Evolutionary conservation across 371 early-diverging fungal species (phyloP).

Genomic region (Mucor sp.): DNA sequence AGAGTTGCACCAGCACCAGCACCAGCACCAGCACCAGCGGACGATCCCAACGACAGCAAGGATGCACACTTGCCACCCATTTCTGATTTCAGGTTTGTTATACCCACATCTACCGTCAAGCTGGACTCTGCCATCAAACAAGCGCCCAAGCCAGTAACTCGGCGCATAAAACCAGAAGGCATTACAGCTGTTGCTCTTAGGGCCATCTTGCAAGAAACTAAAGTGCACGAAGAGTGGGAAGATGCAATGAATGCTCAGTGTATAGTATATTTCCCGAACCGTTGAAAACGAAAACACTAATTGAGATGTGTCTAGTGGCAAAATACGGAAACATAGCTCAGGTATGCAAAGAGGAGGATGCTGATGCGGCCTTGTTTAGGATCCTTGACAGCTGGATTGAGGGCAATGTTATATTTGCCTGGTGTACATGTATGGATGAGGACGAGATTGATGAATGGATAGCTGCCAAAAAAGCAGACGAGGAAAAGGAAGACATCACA

Average conservation of each 20-base stretch:
- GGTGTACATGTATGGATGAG: constrained; percentile 18
- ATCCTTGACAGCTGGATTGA: constrained; percentile 22
- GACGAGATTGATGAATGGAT: constrained; percentile 2
- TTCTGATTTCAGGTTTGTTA: neutral
- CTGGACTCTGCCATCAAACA: neutral
- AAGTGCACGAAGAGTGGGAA: neutral
- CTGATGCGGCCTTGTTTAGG: constrained; percentile 6
- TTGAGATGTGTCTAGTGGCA: constrained; percentile 7
- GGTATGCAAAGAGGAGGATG: constrained; percentile 1
- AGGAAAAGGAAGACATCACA: neutral
- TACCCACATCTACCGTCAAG: neutral
- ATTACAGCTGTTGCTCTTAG: neutral
- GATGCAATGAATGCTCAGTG: neutral
- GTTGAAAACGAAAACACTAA: too few relatives aligned
- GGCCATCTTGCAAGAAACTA: neutral
- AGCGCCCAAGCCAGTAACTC: neutral
- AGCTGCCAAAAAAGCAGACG: neutral
- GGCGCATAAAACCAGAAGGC: neutral
- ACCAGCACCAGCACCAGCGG: neutral
- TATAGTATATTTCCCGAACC: neutral
- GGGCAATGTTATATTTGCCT: constrained; percentile 16
- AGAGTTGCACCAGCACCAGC: neutral
- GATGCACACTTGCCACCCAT: neutral
- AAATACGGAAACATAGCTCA: constrained; percentile 12
- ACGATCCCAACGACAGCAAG: neutral